phyloP scores from a whole-genome alignment of 306 rosid species.

The Casuarina equisetifolia region DNA sequence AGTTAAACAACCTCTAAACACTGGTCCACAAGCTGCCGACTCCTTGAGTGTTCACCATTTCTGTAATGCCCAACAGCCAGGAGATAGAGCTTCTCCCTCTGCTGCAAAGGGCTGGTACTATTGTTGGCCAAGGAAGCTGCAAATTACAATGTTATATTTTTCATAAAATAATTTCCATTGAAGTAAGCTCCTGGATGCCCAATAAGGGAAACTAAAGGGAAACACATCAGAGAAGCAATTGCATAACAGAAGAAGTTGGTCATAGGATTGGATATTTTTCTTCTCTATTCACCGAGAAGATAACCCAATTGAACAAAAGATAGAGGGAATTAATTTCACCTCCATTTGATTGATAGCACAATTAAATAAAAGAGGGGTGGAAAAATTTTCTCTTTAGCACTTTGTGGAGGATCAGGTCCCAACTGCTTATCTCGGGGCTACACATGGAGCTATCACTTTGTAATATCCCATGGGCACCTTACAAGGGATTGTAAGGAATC shows the following conservation, averaged over 20 bases:
- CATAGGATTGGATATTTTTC: not conserved
- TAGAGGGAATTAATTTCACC: not conserved
- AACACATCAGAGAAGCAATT: not conserved
- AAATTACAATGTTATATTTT: slow-evolving; percentile 14
- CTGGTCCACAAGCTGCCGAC: slow-evolving; percentile 69
- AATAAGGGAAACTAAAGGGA: slow-evolving; percentile 12
- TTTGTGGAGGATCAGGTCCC: not conserved
- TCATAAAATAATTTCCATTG: not conserved
- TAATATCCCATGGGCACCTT: not conserved
- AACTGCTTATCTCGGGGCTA: not conserved
- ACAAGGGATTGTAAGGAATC: not conserved
- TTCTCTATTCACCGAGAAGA: not conserved
- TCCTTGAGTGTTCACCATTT: slow-evolving; percentile 57
- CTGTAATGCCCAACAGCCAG: slow-evolving; percentile 90
- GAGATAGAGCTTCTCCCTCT: slow-evolving; percentile 82
- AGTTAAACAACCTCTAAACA: slow-evolving; percentile 54
- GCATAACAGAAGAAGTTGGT: not conserved
- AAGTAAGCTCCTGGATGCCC: slow-evolving; percentile 15
- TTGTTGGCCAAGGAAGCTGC: slow-evolving; percentile 58
- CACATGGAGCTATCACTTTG: not conserved
- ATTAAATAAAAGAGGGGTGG: not conserved
- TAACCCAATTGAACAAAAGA: not conserved
- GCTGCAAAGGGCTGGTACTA: slow-evolving; percentile 45
- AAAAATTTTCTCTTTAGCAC: not conserved
- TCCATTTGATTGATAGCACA: not conserved